phyloP scores from a whole-genome alignment of 2,329 filamentous ascomycete species.

The Cercospora citrullina region DNA sequence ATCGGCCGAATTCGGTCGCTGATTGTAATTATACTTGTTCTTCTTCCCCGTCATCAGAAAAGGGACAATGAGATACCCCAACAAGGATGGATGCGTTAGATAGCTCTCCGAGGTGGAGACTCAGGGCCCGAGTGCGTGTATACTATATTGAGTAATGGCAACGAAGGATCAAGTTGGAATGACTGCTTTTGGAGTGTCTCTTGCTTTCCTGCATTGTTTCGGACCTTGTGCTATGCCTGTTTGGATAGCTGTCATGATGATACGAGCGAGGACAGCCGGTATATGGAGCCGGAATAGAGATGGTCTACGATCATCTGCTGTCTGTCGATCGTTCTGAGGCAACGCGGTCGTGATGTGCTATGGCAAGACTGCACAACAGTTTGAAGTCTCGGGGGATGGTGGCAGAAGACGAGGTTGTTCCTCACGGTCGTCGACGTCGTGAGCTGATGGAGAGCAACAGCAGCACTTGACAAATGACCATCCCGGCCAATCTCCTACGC shows the following conservation, averaged over 20 bases:
- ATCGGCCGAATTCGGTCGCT: neutral
- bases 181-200: neutral
- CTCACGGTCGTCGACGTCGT: neutral
- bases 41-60: neutral
- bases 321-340: neutral
- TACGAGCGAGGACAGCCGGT: neutral
- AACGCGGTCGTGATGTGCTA: neutral
- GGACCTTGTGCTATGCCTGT: neutral
- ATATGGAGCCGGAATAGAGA: neutral
- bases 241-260: neutral
- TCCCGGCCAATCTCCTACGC: neutral
- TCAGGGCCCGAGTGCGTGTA: neutral
- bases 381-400: neutral
- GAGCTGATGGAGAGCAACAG: neutral
- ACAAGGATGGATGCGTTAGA: neutral
- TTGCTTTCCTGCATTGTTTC: neutral
- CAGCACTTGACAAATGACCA: neutral
- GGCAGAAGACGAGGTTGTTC: neutral
- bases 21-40: neutral
- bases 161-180: neutral
- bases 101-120: neutral
- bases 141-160: neutral
- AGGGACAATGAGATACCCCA: neutral
- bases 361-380: neutral
- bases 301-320: neutral